Evolutionary conservation across 768 basidiomycete genomes (phyloP).

Genomic region (Royoungia palumana): DNA sequence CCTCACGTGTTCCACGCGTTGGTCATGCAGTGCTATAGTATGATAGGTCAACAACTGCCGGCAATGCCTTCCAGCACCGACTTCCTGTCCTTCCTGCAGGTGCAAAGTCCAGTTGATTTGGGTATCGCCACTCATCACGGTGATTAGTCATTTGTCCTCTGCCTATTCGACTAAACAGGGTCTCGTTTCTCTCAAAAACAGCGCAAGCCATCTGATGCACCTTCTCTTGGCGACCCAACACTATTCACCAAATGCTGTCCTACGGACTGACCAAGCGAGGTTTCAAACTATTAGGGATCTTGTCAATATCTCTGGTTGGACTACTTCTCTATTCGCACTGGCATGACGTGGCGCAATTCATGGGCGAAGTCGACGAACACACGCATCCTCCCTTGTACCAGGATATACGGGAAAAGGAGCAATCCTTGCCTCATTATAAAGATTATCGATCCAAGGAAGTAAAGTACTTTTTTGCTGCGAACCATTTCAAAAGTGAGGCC

Average conservation of each 20-base stretch:
- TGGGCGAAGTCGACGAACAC: not conserved
- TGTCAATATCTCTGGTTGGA: slow-evolving; percentile 7
- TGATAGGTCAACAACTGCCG: not conserved
- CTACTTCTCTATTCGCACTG: slow-evolving; percentile 13
- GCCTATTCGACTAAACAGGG: not conserved
- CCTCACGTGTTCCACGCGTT: not conserved
- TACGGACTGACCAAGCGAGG: slow-evolving; percentile 25
- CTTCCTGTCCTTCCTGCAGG: not conserved
- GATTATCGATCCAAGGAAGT: slow-evolving; percentile 32
- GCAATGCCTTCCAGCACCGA: not conserved
- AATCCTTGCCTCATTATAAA: slow-evolving; percentile 40
- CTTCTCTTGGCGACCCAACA: not conserved
- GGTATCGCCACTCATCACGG: slow-evolving; percentile 2
- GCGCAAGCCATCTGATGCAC: not conserved
- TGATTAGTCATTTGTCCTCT: not conserved
- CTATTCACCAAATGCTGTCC: slow-evolving; percentile 17
- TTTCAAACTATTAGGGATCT: slow-evolving; percentile 10
- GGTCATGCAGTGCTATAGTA: no score
- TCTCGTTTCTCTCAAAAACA: slow-evolving; percentile 1
- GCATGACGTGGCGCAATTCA: slow-evolving; percentile 1
- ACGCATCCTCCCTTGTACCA: slow-evolving; percentile 42
- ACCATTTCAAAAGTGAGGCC: slow-evolving; percentile 40
- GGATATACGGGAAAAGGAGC: slow-evolving; percentile 37
- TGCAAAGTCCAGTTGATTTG: not conserved
- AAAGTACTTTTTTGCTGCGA: slow-evolving; percentile 47